These are phyloP conservation scores for Colletotrichum endophyticum DNA, from an alignment of 2,329 filamentous ascomycete species.

Conservation along the genomic window DNA sequence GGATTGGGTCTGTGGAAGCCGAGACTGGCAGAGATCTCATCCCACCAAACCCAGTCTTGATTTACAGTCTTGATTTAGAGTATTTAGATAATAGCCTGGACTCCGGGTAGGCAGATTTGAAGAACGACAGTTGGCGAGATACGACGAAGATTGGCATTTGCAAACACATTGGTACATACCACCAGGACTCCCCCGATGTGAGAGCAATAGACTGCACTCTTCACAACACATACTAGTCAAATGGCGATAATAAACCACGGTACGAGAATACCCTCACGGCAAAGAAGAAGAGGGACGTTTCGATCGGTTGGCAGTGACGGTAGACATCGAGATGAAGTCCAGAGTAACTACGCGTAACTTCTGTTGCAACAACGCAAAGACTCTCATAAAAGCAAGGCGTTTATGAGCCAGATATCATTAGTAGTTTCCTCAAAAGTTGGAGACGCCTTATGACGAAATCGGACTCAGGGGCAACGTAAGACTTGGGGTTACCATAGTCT, in stretches of 20 bases:
- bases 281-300: background rate
- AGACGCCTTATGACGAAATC: background rate
- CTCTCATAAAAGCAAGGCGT: background rate
- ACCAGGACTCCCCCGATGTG: background rate
- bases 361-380: background rate
- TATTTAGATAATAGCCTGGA: background rate
- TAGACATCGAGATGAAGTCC: background rate
- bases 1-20: background rate
- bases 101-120: background rate
- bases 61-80: too few relatives aligned
- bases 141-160: background rate
- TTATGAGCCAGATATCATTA: background rate
- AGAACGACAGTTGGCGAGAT: background rate
- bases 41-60: background rate
- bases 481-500: background rate
- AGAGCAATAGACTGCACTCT: background rate
- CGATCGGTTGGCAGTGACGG: rapidly evolving
- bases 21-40: too few relatives aligned
- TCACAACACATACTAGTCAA: background rate
- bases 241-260: background rate
- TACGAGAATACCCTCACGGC: rapidly evolving
- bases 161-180: background rate
- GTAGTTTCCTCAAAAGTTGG: rapidly evolving
- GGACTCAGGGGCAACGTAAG: background rate
- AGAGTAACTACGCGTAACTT: background rate